Evolutionary conservation across 495 filamentous ascomycete species (phyloP).

Genomic region (Penicillium goetzii): DNA sequence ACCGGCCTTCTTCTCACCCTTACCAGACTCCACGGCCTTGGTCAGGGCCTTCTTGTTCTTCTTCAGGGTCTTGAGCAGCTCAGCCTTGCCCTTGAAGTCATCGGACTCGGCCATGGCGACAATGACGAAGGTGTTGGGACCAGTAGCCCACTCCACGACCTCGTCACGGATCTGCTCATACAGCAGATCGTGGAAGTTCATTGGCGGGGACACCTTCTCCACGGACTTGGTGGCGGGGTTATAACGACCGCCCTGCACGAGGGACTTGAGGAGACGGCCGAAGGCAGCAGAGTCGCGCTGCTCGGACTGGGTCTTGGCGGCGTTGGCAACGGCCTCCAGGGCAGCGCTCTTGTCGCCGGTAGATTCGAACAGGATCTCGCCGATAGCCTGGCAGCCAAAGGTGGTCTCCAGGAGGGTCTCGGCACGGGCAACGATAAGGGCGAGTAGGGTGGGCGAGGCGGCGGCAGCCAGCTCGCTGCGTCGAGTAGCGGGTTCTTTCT

Average conservation of each 20-base stretch:
- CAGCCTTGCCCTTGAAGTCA: constrained; percentile 68
- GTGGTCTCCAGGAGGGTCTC: constrained; percentile 67
- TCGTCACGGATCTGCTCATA: constrained; percentile 76
- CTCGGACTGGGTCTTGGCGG: constrained; percentile 66
- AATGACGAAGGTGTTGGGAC: constrained; percentile 79
- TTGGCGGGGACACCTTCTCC: constrained; percentile 70
- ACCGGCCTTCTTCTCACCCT: constrained; percentile 44
- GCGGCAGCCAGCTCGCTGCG: constrained; percentile 72
- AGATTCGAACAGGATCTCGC: constrained; percentile 78
- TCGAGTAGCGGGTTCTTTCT: constrained; percentile 80
- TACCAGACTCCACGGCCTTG: constrained; percentile 47
- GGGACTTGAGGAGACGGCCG: constrained; percentile 85
- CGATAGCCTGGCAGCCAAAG: constrained; percentile 85
- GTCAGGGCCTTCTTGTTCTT: constrained; percentile 58
- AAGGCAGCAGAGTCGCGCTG: constrained; percentile 61
- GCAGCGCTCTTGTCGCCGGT: constrained; percentile 72
- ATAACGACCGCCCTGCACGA: constrained; percentile 85
- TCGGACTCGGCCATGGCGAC: constrained; percentile 78
- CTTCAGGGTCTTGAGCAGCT: constrained; percentile 66
- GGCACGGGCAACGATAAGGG: constrained; percentile 69
- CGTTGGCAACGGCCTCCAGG: constrained; percentile 69
- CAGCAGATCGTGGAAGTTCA: constrained; percentile 77
- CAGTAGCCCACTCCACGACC: constrained; percentile 83
- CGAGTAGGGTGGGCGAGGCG: constrained; percentile 63
- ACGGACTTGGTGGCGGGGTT: constrained; percentile 70